A percentile compares a stretch with the other conserved stretches of the same genome.
Conservation (phyloP, 495 filamentous ascomycete species). For the Lasiosphaeria ovina region DNA sequence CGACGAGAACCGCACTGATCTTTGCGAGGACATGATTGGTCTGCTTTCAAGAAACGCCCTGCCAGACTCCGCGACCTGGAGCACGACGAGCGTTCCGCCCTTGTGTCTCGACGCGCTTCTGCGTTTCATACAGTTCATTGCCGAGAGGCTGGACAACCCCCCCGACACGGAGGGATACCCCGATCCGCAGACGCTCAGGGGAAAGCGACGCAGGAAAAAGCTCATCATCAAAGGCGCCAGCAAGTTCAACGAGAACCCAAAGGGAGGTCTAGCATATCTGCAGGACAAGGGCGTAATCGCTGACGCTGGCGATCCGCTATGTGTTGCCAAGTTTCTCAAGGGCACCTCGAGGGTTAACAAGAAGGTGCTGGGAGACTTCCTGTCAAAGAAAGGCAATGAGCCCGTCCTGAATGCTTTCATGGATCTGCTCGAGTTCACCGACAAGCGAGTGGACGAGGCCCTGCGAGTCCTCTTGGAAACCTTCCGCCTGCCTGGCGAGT, state of each 20-base stretch:
- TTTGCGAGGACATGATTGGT: conserved; percentile 94
- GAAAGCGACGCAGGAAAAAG: conserved; percentile 75
- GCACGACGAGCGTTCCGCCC: conserved; percentile 95
- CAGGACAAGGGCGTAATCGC: conserved; percentile 80
- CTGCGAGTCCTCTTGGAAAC: conserved; percentile 80
- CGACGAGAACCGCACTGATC: conserved; percentile 83
- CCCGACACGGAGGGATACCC: conserved; percentile 66
- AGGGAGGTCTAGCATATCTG: conserved; percentile 83
- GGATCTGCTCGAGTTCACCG: conserved; percentile 78
- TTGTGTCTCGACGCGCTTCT: conserved; percentile 90
- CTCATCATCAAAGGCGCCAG: conserved; percentile 82
- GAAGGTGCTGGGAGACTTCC: conserved; percentile 82
- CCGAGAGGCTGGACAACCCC: conserved; percentile 76
- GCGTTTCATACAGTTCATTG: conserved; percentile 85
- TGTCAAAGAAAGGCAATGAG: conserved; percentile 87
- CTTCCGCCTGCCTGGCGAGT: conserved; percentile 95
- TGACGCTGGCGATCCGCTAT: conserved; percentile 64
- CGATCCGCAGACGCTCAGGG: conserved; percentile 58
- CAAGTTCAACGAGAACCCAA: conserved; percentile 95
- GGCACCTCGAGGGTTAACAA: conserved; percentile 87
- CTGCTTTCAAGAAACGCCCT: conserved; percentile 91
- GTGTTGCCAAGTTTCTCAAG: conserved; percentile 77
- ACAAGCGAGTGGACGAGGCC: conserved; percentile 85
- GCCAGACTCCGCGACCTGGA: conserved; percentile 97
- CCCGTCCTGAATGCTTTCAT: conserved; percentile 79